Evolutionary conservation across 2,329 filamentous ascomycete species (phyloP).

Genomic region (Pseudocercospora pini-densiflorae): DNA sequence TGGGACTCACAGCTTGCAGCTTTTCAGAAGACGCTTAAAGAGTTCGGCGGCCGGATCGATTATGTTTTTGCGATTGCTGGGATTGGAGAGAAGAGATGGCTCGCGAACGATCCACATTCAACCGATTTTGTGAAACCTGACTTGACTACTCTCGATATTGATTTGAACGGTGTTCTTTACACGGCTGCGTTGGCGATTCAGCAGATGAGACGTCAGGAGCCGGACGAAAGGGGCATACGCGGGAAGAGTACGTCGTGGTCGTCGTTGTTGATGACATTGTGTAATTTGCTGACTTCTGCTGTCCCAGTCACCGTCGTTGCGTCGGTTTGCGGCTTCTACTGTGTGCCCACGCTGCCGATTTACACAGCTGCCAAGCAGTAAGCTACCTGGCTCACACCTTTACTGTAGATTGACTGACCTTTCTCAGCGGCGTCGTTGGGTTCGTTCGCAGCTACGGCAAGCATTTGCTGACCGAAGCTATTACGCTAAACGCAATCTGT

Average conservation of each 20-base stretch:
- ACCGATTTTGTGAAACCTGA: conserved; percentile 46
- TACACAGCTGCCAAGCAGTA: conserved; percentile 51
- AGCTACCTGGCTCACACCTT: background rate
- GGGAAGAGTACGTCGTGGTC: conserved; percentile 44
- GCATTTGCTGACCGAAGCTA: conserved; percentile 45
- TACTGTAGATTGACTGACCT: conserved; percentile 20
- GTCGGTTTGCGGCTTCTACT: conserved; percentile 51
- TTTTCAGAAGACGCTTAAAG: conserved; percentile 42
- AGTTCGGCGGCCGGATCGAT: conserved; percentile 44
- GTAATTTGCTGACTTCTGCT: background rate
- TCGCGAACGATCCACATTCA: conserved; percentile 34
- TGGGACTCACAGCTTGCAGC: conserved; percentile 45
- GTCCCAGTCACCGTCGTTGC: conserved; percentile 38
- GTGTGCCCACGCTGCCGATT: conserved; percentile 36
- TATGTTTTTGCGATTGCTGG: conserved; percentile 45
- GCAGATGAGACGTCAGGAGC: conserved; percentile 49
- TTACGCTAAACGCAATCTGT: conserved; percentile 50
- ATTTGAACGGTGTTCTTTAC: conserved; percentile 50
- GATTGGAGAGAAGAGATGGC: conserved; percentile 46
- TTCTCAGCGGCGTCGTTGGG: conserved; percentile 41
- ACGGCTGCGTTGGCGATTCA: conserved; percentile 49
- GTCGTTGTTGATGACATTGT: background rate
- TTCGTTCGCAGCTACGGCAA: conserved; percentile 49
- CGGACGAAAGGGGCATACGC: conserved; percentile 38
- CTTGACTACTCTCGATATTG: conserved; percentile 45